Conservation (phyloP, 495 filamentous ascomycete genomes). For the Aspergillus baeticus region DNA sequence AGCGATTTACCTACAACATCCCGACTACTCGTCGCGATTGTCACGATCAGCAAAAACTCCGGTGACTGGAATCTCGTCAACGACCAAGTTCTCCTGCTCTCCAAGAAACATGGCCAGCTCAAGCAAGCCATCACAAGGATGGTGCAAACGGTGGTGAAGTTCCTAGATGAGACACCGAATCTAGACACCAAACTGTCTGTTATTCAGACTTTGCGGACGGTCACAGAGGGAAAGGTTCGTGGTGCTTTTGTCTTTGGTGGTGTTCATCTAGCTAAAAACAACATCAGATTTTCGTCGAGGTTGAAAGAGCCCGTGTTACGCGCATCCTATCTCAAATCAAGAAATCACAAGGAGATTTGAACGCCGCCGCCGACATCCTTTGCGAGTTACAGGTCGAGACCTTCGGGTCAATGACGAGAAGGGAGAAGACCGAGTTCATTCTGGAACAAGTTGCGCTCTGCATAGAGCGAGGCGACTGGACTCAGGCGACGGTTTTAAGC, state of each 20-base stretch:
- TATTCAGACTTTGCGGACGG: slow-evolving; percentile 92
- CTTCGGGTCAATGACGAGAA: slow-evolving; percentile 94
- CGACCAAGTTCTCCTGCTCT: slow-evolving; percentile 91
- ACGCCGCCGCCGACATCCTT: slow-evolving; percentile 84
- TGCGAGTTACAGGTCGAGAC: slow-evolving; percentile 99
- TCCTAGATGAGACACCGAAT: slow-evolving; percentile 78
- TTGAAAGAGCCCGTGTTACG: slow-evolving; percentile 93
- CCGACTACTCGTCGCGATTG: slow-evolving; percentile 78
- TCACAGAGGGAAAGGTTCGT: slow-evolving; percentile 92
- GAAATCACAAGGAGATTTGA: slow-evolving; percentile 87
- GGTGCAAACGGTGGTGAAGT: slow-evolving; percentile 94
- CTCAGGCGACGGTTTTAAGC: slow-evolving; percentile 88
- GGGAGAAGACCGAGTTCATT: slow-evolving; percentile 98
- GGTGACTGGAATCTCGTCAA: slow-evolving; percentile 91
- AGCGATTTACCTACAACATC: slow-evolving; percentile 95
- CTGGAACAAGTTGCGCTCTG: slow-evolving; percentile 91
- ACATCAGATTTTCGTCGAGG: slow-evolving; percentile 90
- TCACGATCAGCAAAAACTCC: slow-evolving; percentile 90
- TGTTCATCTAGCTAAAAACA: slow-evolving; percentile 4
- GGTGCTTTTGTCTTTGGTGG: neutral
- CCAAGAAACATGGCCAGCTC: slow-evolving; percentile 99
- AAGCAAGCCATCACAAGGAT: slow-evolving; percentile 98
- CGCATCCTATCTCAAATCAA: slow-evolving; percentile 95
- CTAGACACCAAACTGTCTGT: slow-evolving; percentile 84
- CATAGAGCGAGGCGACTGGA: slow-evolving; percentile 95